phyloP scores from a whole-genome alignment of 352 stramenopile genomes.

The Phytophthora niederhauseri region DNA sequence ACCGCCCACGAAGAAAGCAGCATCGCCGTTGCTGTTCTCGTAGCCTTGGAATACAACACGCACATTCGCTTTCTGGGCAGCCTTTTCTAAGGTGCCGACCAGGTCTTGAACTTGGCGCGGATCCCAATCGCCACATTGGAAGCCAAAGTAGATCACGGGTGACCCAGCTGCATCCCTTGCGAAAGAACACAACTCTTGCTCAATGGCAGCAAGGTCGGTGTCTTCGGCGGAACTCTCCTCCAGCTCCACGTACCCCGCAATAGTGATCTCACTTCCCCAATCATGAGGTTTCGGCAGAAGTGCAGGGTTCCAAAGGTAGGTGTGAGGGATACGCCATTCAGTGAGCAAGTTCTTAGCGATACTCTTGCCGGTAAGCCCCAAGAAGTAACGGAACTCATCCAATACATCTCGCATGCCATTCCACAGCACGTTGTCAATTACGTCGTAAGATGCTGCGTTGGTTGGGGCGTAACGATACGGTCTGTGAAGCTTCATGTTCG shows the following conservation, averaged over 20 bases:
- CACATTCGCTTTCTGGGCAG: slow-evolving; percentile 41
- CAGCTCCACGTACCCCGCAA: slow-evolving; percentile 61
- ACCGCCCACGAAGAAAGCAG: slow-evolving; percentile 39
- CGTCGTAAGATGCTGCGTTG: slow-evolving; percentile 63
- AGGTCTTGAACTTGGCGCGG: slow-evolving; percentile 43
- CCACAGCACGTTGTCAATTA: slow-evolving; percentile 61
- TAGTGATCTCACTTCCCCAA: slow-evolving; percentile 60
- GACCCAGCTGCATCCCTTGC: slow-evolving; percentile 16
- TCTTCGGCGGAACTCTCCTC: slow-evolving; percentile 29
- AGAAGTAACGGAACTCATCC: slow-evolving; percentile 59
- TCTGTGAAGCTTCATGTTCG: slow-evolving; percentile 46
- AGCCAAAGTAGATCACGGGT: slow-evolving; percentile 60
- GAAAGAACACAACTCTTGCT: slow-evolving; percentile 35
- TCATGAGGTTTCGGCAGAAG: slow-evolving; percentile 67
- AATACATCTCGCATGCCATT: slow-evolving; percentile 49
- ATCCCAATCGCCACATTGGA: slow-evolving; percentile 57
- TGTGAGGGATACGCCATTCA: slow-evolving; percentile 68
- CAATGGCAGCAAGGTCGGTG: slow-evolving; percentile 23
- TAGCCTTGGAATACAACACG: slow-evolving; percentile 67
- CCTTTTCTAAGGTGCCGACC: slow-evolving; percentile 48
- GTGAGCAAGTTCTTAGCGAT: slow-evolving; percentile 41
- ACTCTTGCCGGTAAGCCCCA: slow-evolving; percentile 56
- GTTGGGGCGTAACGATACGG: slow-evolving; percentile 52
- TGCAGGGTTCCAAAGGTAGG: slow-evolving; percentile 71
- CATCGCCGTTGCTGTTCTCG: slow-evolving; percentile 36